Base-by-base conservation (phyloP, 2,329 filamentous ascomycete genomes). In the Ascochyta koolunga region DNA sequence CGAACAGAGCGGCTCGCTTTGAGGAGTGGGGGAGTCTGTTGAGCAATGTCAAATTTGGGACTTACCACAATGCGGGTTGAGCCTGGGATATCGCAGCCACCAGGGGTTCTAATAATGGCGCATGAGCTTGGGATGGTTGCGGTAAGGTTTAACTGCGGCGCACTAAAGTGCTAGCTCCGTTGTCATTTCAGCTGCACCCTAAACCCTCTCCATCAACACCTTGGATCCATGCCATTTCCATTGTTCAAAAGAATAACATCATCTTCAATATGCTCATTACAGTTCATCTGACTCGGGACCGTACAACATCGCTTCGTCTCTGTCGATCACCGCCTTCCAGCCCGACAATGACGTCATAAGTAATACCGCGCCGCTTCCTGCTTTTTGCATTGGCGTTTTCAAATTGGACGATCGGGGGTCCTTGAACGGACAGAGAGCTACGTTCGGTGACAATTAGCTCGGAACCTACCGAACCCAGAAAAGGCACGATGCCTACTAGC, bases 401-500 rank as follows among this genome's bases (percentile, higher is more conserved):
- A 22, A 41, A 24, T 10, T 22, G 22, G 33, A 32, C 24, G 51
- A 54, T 50, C 40, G 48, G 45, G 31, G 22, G 49, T 41, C 41
- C 41, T 46, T 31, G 4, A 25, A 49, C 51, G 45, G 51, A 31
- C 4, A 29, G 15, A 18, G 19, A 24, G 13, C 51, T 45, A 18
- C 16, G 40, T 40, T 8, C 22, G 44, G 51, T 11, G 18, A 45
- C 10, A 27, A 24, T 19, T 5, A 4, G n/a, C 29, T 25, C 45
- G 39, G 44, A 44, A 25, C 29, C 16, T 24, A 31, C 51, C 44
- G 35, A 54, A 38, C 24, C 19, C 21, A 46, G 45, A 31, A 11
- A 32, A 31, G 16, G 6, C 21, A 22, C n/a, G 36, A 45, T 54
- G 36, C 46, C 40, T 40, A 44, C 51, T 50, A 54, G 51, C 51